A percentile compares a stretch with the other conserved stretches of the same genome.
These are phyloP conservation scores for Phylloporus sp. DNA, from an alignment of 1,284 basidiomycete genomes.

Conservation along the genomic window DNA sequence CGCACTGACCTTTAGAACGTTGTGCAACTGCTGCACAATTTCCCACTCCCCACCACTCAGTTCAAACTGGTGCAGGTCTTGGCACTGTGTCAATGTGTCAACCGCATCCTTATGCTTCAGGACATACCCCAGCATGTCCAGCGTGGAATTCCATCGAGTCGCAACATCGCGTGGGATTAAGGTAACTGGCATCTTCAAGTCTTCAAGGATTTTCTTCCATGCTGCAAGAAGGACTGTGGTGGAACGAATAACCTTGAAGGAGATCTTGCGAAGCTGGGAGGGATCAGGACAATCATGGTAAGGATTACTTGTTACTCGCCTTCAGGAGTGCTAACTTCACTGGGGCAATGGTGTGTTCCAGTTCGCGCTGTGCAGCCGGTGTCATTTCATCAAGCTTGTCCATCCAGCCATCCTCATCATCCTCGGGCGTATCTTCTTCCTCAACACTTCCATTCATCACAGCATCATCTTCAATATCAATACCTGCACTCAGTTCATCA, in stretches of 20 bases:
- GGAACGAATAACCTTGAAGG: conserved; percentile 27
- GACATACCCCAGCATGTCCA: not conserved
- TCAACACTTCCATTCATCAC: not conserved
- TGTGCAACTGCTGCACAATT: conserved; percentile 32
- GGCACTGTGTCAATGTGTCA: conserved; percentile 33
- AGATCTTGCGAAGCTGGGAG: conserved; percentile 22
- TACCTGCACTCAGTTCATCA: not conserved
- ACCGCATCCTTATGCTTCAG: not conserved
- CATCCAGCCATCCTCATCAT: conserved; percentile 10
- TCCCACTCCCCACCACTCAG: not conserved
- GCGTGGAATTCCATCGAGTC: not conserved
- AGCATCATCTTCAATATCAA: not conserved
- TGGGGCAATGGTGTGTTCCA: not conserved
- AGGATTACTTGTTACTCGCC: not conserved
- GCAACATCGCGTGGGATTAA: conserved; percentile 34
- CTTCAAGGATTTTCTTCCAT: conserved; percentile 6
- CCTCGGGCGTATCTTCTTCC: not conserved
- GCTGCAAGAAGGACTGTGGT: conserved; percentile 26
- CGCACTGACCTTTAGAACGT: conserved; percentile 33
- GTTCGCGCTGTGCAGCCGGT: not conserved
- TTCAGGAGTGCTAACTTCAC: conserved; percentile 12
- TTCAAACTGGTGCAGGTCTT: conserved; percentile 10
- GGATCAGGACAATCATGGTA: not conserved
- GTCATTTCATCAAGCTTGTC: conserved; percentile 7
- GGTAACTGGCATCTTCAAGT: conserved; percentile 4